These are phyloP conservation scores for Xylaria polymorpha DNA, from an alignment of 2,329 filamentous ascomycete species.

Conservation along the genomic window DNA sequence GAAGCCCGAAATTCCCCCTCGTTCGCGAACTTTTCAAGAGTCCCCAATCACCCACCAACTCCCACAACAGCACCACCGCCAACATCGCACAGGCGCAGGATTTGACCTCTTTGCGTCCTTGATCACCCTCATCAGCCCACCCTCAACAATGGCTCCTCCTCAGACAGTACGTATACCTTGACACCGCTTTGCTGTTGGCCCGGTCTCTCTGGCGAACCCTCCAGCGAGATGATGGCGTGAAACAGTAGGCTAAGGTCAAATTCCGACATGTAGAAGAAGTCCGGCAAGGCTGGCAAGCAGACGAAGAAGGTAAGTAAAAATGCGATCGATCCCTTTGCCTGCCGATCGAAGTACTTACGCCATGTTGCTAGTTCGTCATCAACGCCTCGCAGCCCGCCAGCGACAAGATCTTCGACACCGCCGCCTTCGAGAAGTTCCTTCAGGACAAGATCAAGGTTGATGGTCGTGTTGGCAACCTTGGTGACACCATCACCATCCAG, in stretches of 20 bases:
- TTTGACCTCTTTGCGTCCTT: constrained; percentile 77
- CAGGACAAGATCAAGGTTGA: constrained; percentile 99
- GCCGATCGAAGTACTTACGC: constrained; percentile 12
- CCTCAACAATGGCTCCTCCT: constrained; percentile 81
- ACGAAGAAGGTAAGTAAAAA: constrained; percentile 79
- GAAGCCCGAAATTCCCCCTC: constrained; percentile 42
- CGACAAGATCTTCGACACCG: constrained; percentile 99
- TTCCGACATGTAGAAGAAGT: constrained; percentile 72
- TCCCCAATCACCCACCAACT: constrained; percentile 31
- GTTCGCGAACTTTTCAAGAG: constrained; percentile 40
- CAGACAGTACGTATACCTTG: constrained; percentile 82
- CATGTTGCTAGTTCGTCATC: constrained; percentile 84
- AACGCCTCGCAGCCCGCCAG: constrained; percentile 97
- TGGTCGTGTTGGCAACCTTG: constrained; percentile 97
- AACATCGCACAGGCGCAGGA: constrained; percentile 54
- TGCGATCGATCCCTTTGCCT: not conserved
- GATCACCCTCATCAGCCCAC: constrained; percentile 45
- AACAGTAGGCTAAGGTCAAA: constrained; percentile 96
- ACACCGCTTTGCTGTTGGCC: constrained; percentile 95
- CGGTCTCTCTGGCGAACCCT: constrained; percentile 56
- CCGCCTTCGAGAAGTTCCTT: constrained; percentile 99
- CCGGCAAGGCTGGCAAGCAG: constrained; percentile 75
- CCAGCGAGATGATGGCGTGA: constrained; percentile 64
- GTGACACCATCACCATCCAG: constrained; percentile 89
- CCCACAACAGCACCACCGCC: constrained; percentile 41